These are phyloP conservation scores for Salix koriyanagi DNA, from an alignment of 345 rosid species.

Conservation along the genomic window DNA sequence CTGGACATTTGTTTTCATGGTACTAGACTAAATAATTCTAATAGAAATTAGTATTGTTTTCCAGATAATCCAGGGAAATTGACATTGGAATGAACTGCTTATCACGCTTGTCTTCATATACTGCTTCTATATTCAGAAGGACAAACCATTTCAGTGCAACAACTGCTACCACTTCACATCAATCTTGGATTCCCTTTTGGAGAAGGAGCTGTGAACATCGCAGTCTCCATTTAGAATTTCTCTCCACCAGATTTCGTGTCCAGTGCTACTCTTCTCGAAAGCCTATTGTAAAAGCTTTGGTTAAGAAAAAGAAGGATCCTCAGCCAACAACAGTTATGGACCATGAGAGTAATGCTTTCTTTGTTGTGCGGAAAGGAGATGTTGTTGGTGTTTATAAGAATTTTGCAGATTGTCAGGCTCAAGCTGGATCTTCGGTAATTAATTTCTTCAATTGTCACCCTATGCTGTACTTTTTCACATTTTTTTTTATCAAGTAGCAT, in stretches of 20 bases:
- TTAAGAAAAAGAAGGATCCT: conserved; percentile 24
- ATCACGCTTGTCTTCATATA: conserved; percentile 47
- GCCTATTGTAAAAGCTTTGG: conserved; percentile 16
- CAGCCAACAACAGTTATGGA: conserved; percentile 26
- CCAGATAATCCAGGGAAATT: background rate
- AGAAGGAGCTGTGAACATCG: conserved; percentile 20
- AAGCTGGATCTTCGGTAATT: conserved; percentile 77
- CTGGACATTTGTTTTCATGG: too few species aligned
- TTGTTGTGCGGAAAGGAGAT: conserved; percentile 84
- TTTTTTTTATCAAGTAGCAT: background rate
- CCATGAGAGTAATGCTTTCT: conserved; percentile 63
- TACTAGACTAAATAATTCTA: background rate
- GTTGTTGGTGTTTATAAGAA: conserved; percentile 67
- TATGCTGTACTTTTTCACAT: background rate
- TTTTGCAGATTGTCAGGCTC: conserved; percentile 69
- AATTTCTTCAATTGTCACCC: background rate
- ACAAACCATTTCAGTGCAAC: conserved; percentile 29
- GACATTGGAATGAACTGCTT: conserved; percentile 46
- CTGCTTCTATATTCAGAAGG: conserved; percentile 42
- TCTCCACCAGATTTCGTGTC: conserved; percentile 29
- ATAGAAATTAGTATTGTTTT: background rate
- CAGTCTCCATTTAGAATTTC: conserved; percentile 24
- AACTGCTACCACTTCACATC: conserved; percentile 9
- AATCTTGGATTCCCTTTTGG: conserved; percentile 24
- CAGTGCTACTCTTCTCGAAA: conserved; percentile 48